Evolutionary conservation across 2,329 filamentous ascomycete genomes (phyloP), one percentile per base, ranked within the genome.

Genomic region (Hymenoscyphus fructigenus): DNA sequence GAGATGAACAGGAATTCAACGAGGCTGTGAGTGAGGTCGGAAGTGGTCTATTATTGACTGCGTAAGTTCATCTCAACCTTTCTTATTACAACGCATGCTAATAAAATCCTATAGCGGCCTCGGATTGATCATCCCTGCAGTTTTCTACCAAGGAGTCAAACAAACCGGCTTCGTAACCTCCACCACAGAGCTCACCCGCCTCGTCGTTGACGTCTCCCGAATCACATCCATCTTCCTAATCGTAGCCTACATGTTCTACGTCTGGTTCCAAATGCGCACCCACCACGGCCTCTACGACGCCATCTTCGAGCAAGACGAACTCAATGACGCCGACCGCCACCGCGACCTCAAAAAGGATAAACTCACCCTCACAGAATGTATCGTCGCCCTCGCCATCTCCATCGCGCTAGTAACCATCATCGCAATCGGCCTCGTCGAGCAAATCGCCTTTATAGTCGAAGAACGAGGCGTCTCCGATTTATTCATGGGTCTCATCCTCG

Each of bases 1-100:
- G 88, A 32, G 82, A 90, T 4, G 85, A 90, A 69, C 85, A 92
- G 70, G 82, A 80, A 17, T 95, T 96, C 74, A 88, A 90, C 72
- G 85, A 89, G 64, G 87, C 88, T 3, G 85, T 96, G 62, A 91
- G 88, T 69, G 92, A 96, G 77, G 90, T 90, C 6, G 92, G 92
- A 23, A 91, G 85, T 59, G 91, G 90, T 0, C 76, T 96, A 57
- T 80, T 96, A 20, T 81, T 96, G 61, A 91, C 92, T 64, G 91
- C 91, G 79, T 91, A 86, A 68, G 91, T 85, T 90, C 93, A 75
- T 78, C 84, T 73, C n/a, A 14, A 6, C 29, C 26, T 32, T 41
- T 5, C 29, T 32, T 23, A 1, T 5, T 7, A 5, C 26, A 44
- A 2, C 26, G 2, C 32, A 5, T 56, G 20, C 63, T 71, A 62